phyloP scores from a whole-genome alignment of 2,329 filamentous ascomycete species.

The Xenoacremonium recifei region DNA sequence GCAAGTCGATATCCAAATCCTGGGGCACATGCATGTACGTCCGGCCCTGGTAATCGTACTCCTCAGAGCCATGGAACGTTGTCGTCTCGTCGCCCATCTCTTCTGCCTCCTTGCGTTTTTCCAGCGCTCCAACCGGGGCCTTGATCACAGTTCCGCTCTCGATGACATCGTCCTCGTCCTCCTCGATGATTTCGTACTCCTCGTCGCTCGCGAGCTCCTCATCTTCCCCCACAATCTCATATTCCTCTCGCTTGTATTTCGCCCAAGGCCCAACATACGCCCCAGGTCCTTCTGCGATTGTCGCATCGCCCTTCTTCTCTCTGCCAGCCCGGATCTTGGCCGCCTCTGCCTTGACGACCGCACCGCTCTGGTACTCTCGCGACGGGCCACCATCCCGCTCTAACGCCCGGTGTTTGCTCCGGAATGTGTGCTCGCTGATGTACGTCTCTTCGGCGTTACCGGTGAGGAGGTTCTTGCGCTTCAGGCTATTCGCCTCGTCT shows the following conservation, averaged over 20 bases:
- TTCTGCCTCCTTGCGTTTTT: slow-evolving; percentile 57
- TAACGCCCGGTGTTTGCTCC: slow-evolving; percentile 80
- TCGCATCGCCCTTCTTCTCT: slow-evolving; percentile 81
- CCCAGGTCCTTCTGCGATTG: slow-evolving; percentile 79
- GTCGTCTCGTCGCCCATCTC: slow-evolving; percentile 72
- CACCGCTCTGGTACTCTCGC: slow-evolving; percentile 53
- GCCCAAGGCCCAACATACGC: slow-evolving; percentile 97
- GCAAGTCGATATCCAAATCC: slow-evolving; percentile 82
- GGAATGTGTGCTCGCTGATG: slow-evolving; percentile 88
- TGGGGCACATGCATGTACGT: slow-evolving; percentile 98
- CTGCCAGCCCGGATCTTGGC: slow-evolving; percentile 68
- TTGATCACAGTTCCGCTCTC: slow-evolving; percentile 61
- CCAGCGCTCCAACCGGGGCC: slow-evolving; percentile 54
- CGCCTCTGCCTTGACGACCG: slow-evolving; percentile 67
- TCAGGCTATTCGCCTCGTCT: slow-evolving; percentile 57
- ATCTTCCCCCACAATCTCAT: slow-evolving; percentile 70
- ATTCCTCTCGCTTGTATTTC: slow-evolving; percentile 69
- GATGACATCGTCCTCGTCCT: slow-evolving; percentile 68
- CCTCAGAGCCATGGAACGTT: slow-evolving; percentile 77
- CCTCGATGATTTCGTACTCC: slow-evolving; percentile 74
- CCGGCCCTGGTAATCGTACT: slow-evolving; percentile 91
- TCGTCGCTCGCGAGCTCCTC: slow-evolving; percentile 76
- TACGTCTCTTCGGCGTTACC: slow-evolving; percentile 85
- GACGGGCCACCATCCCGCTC: slow-evolving; percentile 63
- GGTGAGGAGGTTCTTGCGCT: slow-evolving; percentile 80